Evolutionary conservation across 768 basidiomycete genomes (phyloP).

Genomic region (Leccinum obscurum): DNA sequence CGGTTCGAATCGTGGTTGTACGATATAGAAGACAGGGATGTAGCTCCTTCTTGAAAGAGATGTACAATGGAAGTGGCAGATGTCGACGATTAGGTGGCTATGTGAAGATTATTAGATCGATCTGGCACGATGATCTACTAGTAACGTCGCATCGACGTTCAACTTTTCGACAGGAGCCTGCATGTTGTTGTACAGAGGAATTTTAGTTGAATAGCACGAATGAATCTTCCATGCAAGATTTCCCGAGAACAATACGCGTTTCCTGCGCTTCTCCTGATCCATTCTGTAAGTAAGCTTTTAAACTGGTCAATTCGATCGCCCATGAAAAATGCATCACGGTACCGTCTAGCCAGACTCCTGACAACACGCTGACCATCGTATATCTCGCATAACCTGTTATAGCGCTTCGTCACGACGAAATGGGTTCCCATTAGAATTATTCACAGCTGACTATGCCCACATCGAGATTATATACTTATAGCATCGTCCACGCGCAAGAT

Average conservation of each 20-base stretch:
- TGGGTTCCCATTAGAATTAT: not conserved
- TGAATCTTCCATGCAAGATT: not conserved
- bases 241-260: not conserved
- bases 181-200: not conserved
- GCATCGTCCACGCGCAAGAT: not conserved
- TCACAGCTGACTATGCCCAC: not conserved
- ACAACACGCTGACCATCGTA: not conserved
- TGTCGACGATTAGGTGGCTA: not conserved
- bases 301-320: not conserved
- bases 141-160: not conserved
- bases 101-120: not conserved
- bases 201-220: not conserved
- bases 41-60: not conserved
- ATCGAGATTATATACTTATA: not conserved
- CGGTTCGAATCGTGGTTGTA: not conserved
- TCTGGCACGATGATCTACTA: not conserved
- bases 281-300: not conserved
- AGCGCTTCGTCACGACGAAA: not conserved
- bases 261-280: not conserved
- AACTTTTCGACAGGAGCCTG: not conserved
- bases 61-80: not conserved
- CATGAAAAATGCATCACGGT: not conserved
- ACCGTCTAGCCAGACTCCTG: not conserved
- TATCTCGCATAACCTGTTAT: not conserved
- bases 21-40: not conserved